Evolutionary conservation across 1,284 basidiomycete species (phyloP), one percentile per base, ranked within the genome.

Genomic region (Crocinoboletus sp.): DNA sequence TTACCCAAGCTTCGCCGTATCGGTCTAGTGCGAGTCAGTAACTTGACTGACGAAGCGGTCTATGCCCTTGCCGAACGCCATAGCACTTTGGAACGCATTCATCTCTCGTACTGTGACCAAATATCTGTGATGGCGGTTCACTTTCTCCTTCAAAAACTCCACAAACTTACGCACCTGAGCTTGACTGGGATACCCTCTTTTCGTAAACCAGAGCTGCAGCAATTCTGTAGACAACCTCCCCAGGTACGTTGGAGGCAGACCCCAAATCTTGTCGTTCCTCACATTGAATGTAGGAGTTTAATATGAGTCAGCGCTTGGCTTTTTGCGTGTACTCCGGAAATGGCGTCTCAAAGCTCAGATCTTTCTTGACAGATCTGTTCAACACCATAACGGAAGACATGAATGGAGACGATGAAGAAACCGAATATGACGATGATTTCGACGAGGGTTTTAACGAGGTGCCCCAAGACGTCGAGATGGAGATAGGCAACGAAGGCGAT

Each of bases 321-420:
- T 99, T 99, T 63, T 99, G 96, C 65, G 96, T 99, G 10, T 99
- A 93, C 68, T 95, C 93, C 5, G 93, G 93, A 29, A 86, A 86
- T 53, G 94, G 95, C 5, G 89, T 99, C 2, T 71, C 77, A 16
- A 84, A 93, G 43, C 75, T 99, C 24, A 78, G 95, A 30, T 72
- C 80, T 19, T 94, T 84, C 62, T 70, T 97, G 30, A 81, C 76
- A 9, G 82, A 83, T 48, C 65, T 84, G 13, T 86, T 83, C 58
- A 81, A 82, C 53, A 77, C 77, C 50, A 82, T 88, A 56, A 84
- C 78, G 6, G 83, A 85, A 54, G 72, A 74, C 34, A 71, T 77
- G 68, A 80, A 79, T 52, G 76, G 76, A 11, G 64, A 67, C 28
- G 80, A 82, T 33, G 82, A 84, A 57, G 82, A 85, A 48, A 84